Base-by-base conservation (phyloP, 176 grass and related monocot genomes). In the Carex pumila region DNA sequence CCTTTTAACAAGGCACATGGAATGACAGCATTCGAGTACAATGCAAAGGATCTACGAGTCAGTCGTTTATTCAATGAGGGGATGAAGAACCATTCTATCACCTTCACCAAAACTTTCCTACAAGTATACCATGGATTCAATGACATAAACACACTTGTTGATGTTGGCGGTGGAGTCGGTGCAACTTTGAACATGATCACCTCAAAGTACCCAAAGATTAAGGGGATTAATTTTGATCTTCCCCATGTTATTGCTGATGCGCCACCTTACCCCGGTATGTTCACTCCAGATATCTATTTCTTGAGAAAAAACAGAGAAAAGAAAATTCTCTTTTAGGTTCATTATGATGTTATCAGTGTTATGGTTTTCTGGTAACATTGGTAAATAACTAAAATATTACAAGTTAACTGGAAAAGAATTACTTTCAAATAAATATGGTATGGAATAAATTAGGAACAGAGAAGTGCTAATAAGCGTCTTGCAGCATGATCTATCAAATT, bases 1-100 rank as follows among this genome's bases (percentile, higher is more conserved):
- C 83, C 85, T 6, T 90, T 92, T 73, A 83, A 90, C 45, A 90
- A 81, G 29, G 86, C 88, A 0, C 71, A 92, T 66, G 88, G 85
- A 19, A 80, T 81, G 85, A 71, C 85, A 12, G 61, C 67, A 7
- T 92, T 84, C 12, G 86, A 92, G 34, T 92, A 88, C 72, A 5
- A 86, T 1, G 88, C 81, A 12, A 81, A 64, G 7, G 86, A 88
- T 41, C 18, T n/a, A 3, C 79, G 66, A 1, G 52, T 90, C 36
- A 88, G 65, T 12, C 52, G 1, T 12, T 32, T 88, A 81, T 92
- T 92, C 88, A 86, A 92, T n/a, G 71, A 86, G 2, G 88, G 47
- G 49, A 90, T 88, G 86, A 87, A 79, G 11, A 71, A 45, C 7
- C 83, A 88, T 32, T 90, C 91, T 29, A 25, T 70, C 72, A 61